A percentile compares a stretch with the other conserved stretches of the same genome.
These are phyloP conservation scores for Kodamaea kakaduensis DNA, from an alignment of 805 yeast genomes.

Conservation along the genomic window DNA sequence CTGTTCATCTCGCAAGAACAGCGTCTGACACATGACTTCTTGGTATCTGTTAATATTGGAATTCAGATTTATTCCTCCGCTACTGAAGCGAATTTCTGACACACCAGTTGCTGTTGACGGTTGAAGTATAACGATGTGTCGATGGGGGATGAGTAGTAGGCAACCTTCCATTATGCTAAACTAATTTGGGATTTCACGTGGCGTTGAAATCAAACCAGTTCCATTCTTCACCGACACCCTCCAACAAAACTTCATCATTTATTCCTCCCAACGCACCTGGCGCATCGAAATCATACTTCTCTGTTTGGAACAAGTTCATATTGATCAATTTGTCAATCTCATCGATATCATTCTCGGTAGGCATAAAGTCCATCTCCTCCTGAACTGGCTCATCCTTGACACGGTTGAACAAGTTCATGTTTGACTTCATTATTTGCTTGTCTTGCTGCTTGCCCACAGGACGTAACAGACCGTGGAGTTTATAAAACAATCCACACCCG, in stretches of 20 bases:
- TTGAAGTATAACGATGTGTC: too few species aligned
- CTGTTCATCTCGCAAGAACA: too few species aligned
- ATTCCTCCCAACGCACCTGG: slow-evolving; percentile 22
- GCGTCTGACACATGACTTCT: too few species aligned
- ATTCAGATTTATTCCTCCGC: too few species aligned
- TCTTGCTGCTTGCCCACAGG: slow-evolving; percentile 25
- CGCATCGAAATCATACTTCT: slow-evolving; percentile 13
- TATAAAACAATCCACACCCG: slow-evolving; percentile 45
- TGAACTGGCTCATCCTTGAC: slow-evolving; percentile 4
- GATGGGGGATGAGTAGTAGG: too few species aligned
- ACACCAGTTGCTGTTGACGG: too few species aligned
- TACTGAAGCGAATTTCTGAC: too few species aligned
- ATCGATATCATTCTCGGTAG: slow-evolving; percentile 20
- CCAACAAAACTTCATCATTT: slow-evolving; percentile 30
- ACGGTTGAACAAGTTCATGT: slow-evolving; percentile 22
- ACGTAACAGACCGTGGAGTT: slow-evolving; percentile 42
- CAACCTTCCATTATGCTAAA: too few species aligned
- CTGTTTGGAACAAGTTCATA: slow-evolving; percentile 36
- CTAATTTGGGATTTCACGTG: too few species aligned
- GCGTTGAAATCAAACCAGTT: slow-evolving; percentile 10
- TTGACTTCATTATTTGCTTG: slow-evolving; percentile 20
- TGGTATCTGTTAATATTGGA: too few species aligned
- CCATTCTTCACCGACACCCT: slow-evolving; percentile 6
- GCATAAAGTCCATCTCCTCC: slow-evolving; percentile 12
- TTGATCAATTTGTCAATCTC: slow-evolving; percentile 39